Percentiles rank a stretch among this genome's conserved stretches.
phyloP scores from a whole-genome alignment of 73 alveolate species.

The Uronychia binucleata region DNA sequence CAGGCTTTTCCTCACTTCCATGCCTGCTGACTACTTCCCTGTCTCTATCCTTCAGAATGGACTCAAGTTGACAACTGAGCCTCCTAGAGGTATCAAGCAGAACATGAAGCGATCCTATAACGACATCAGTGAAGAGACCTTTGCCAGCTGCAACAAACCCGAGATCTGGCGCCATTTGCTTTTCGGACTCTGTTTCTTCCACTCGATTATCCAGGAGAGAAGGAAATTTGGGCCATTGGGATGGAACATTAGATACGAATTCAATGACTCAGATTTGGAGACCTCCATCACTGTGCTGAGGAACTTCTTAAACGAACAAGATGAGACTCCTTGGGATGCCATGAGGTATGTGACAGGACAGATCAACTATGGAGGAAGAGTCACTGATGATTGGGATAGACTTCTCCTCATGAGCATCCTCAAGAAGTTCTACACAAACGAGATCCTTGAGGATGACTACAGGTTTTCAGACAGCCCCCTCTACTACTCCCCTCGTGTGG shows the following conservation, averaged over 20 bases:
- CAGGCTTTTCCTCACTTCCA: slow-evolving; percentile 94
- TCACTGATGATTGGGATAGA: slow-evolving; percentile 99
- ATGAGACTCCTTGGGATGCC: slow-evolving; percentile 99
- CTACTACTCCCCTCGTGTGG: slow-evolving; percentile 84
- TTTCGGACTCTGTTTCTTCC: slow-evolving; percentile 95
- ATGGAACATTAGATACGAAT: slow-evolving; percentile 99
- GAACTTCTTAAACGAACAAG: slow-evolving; percentile 95
- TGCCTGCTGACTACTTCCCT: slow-evolving; percentile 98
- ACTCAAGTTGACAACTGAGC: slow-evolving; percentile 96
- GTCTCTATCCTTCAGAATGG: slow-evolving; percentile 94
- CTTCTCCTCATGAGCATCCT: slow-evolving; percentile 84
- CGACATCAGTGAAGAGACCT: slow-evolving; percentile 76
- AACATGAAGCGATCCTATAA: slow-evolving; percentile 85
- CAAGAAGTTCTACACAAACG: slow-evolving; percentile 83
- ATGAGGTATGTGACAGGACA: slow-evolving; percentile 96
- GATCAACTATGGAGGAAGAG: slow-evolving; percentile 99
- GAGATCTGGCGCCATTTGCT: slow-evolving; percentile 81
- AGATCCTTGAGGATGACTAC: slow-evolving; percentile 74
- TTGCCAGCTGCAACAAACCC: slow-evolving; percentile 59
- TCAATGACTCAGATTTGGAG: slow-evolving; percentile 98
- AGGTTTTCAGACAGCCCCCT: slow-evolving; percentile 82
- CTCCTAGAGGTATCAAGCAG: slow-evolving; percentile 92
- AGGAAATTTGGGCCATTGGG: slow-evolving; percentile 99
- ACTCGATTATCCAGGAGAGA: slow-evolving; percentile 94
- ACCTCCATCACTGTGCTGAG: slow-evolving; percentile 94